Conservation (phyloP, 371 early-diverging fungal species). For the Mortierella sp. region DNA sequence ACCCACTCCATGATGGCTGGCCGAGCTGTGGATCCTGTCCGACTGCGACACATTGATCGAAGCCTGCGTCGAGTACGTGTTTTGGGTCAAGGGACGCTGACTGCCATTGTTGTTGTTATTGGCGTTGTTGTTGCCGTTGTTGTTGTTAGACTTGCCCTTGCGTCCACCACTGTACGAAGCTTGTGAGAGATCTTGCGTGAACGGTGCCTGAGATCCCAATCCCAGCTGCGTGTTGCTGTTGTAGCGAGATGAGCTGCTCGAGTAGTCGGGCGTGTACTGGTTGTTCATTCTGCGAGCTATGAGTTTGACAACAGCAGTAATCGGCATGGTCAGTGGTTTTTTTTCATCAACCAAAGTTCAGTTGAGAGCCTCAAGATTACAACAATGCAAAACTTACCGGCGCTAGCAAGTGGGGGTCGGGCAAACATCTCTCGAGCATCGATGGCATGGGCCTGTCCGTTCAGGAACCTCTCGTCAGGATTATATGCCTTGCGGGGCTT, state of each 20-base stretch:
- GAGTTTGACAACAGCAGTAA: neutral
- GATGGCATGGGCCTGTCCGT: slow-evolving; percentile 75
- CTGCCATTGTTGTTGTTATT: slow-evolving; percentile 15
- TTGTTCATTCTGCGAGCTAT: slow-evolving; percentile 66
- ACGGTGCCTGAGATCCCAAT: slow-evolving; percentile 77
- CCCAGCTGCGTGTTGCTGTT: slow-evolving; percentile 65
- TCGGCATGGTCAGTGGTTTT: neutral
- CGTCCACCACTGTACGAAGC: slow-evolving; percentile 62
- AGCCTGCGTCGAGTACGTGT: slow-evolving; percentile 54
- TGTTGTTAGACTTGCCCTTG: slow-evolving; percentile 37
- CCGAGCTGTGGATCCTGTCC: slow-evolving; percentile 67
- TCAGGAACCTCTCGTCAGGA: slow-evolving; percentile 75
- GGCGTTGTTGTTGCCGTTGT: slow-evolving; percentile 11
- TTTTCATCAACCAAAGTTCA: neutral
- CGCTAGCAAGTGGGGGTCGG: slow-evolving; percentile 68
- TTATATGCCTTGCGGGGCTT: slow-evolving; percentile 79
- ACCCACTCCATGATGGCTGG: slow-evolving; percentile 26
- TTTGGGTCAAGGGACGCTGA: slow-evolving; percentile 54
- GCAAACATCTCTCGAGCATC: slow-evolving; percentile 81
- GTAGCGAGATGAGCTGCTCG: slow-evolving; percentile 71
- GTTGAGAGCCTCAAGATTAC: too few relatives aligned
- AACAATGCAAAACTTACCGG: slow-evolving; percentile 48
- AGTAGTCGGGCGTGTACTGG: slow-evolving; percentile 69
- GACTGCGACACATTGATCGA: slow-evolving; percentile 71
- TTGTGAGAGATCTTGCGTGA: slow-evolving; percentile 80